Conservation (phyloP, 2,329 filamentous ascomycete genomes). For the Exophiala spinifera region DNA sequence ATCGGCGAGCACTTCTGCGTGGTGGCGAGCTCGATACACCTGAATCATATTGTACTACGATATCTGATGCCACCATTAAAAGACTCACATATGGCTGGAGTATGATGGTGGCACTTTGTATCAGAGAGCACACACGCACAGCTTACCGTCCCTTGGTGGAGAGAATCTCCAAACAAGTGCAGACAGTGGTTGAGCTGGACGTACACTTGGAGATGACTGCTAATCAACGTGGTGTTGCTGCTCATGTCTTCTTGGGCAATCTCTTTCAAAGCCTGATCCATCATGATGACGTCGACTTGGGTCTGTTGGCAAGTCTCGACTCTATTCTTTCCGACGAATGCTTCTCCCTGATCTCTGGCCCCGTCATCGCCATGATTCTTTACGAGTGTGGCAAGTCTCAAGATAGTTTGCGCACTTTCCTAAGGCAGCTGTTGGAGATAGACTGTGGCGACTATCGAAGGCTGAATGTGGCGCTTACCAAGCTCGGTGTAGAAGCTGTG, state of each 20-base stretch:
- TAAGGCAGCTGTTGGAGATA: background rate
- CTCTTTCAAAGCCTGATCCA: conserved; percentile 1
- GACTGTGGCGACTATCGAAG: background rate
- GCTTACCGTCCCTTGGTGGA: background rate
- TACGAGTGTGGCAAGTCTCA: background rate
- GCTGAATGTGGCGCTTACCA: conserved; percentile 1
- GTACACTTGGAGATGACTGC: background rate
- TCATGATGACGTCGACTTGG: background rate
- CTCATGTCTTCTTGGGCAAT: conserved; percentile 12
- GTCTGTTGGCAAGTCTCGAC: conserved; percentile 6
- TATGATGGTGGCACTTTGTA: background rate
- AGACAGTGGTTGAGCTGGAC: conserved; percentile 11
- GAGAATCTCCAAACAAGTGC: conserved; percentile 5
- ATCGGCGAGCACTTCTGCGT: background rate
- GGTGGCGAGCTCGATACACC: no score
- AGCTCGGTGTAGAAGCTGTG: conserved; percentile 33
- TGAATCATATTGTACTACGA: background rate
- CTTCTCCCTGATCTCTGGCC: background rate
- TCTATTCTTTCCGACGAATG: conserved; percentile 1
- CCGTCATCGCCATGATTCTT: background rate
- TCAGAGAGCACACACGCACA: background rate
- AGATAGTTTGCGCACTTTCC: background rate
- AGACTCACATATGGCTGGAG: conserved; percentile 2
- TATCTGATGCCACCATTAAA: background rate
- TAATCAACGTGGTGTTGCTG: conserved; percentile 5